Percentiles rank a stretch among this genome's conserved stretches.
phyloP scores from a whole-genome alignment of 352 stramenopile genomes.

The Phytophthora idaei region DNA sequence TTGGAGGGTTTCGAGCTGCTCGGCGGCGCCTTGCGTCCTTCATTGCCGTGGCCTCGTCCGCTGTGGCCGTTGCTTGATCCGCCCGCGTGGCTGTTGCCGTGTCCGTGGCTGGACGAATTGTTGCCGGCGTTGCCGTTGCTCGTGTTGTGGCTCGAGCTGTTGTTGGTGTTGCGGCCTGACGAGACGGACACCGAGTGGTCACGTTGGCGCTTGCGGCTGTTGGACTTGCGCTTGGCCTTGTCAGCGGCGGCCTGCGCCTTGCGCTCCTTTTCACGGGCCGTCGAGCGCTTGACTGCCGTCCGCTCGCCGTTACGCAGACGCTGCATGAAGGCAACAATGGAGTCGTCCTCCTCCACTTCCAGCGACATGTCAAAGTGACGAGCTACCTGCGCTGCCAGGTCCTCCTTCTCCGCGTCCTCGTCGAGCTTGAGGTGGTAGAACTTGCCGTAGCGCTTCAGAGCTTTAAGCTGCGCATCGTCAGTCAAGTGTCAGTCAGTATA shows the following conservation, averaged over 20 bases:
- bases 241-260: slow-evolving; percentile 41
- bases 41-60: slow-evolving; percentile 16
- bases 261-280: slow-evolving; percentile 61
- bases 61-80: slow-evolving; percentile 29
- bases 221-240: slow-evolving; percentile 81
- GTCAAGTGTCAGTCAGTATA: neutral
- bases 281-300: slow-evolving; percentile 54
- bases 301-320: slow-evolving; percentile 84
- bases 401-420: slow-evolving; percentile 65
- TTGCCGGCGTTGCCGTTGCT: slow-evolving; percentile 24
- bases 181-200: slow-evolving; percentile 48
- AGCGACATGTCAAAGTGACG: slow-evolving; percentile 82
- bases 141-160: slow-evolving; percentile 27
- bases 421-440: slow-evolving; percentile 80
- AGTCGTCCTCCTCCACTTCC: slow-evolving; percentile 87
- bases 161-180: slow-evolving; percentile 27
- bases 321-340: slow-evolving; percentile 86
- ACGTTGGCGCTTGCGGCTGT: slow-evolving; percentile 71
- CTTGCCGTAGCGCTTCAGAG: slow-evolving; percentile 78
- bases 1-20: slow-evolving; percentile 33
- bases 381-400: slow-evolving; percentile 78
- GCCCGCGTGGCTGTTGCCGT: slow-evolving; percentile 21
- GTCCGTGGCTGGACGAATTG: slow-evolving; percentile 21
- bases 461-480: slow-evolving; percentile 54
- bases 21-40: slow-evolving; percentile 39